phyloP scores from a whole-genome alignment of 305 asterid species.

The Solanum hybrid region DNA sequence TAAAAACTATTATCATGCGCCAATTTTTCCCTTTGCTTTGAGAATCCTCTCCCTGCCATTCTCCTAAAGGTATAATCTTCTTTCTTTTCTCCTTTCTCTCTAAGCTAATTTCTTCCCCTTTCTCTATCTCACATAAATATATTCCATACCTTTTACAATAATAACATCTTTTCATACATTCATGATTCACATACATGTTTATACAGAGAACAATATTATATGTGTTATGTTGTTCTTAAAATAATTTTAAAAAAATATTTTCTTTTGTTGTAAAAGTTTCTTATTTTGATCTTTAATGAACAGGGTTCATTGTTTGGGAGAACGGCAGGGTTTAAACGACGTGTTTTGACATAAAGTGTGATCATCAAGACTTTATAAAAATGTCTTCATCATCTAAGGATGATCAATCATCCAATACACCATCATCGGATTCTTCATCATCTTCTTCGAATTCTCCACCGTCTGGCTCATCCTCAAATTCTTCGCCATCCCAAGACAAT shows the following conservation, averaged over 20 bases:
- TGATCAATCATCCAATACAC: conserved; percentile 7
- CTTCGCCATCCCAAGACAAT: not conserved
- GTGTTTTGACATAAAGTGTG: not conserved
- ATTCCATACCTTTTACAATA: not conserved
- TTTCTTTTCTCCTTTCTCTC: not conserved
- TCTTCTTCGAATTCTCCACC: not conserved
- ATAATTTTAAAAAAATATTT: no score
- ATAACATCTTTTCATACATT: not conserved
- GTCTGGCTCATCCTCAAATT: not conserved
- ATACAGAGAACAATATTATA: not conserved
- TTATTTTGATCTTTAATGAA: not conserved
- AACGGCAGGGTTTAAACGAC: conserved; percentile 18
- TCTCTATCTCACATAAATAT: not conserved
- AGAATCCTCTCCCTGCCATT: conserved; percentile 21
- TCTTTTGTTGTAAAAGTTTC: not conserved
- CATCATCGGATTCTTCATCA: conserved; percentile 7
- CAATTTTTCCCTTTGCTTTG: not conserved
- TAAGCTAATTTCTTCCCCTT: not conserved
- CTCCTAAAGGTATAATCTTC: conserved; percentile 20
- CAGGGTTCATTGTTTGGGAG: conserved; percentile 22
- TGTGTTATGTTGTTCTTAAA: not conserved
- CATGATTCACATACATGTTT: not conserved
- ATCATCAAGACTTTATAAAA: not conserved
- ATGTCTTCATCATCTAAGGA: conserved; percentile 18
- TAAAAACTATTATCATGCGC: conserved; percentile 9